Percentiles rank a stretch among this genome's conserved stretches.
These are phyloP conservation scores for Paramyrothecium roridum DNA, from an alignment of 2,329 filamentous ascomycete species.

Conservation along the genomic window DNA sequence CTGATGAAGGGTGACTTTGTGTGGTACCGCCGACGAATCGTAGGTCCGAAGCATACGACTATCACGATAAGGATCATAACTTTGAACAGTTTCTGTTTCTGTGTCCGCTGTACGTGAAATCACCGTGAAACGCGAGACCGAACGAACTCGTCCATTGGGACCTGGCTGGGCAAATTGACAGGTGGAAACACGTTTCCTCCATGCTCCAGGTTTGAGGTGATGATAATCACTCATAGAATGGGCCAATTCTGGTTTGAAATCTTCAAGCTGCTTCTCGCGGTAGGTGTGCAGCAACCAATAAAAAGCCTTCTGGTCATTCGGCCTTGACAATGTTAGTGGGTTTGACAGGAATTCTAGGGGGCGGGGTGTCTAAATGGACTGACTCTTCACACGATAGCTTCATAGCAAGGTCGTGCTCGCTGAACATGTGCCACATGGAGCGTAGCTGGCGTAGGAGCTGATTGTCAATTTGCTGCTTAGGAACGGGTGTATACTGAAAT, in stretches of 20 bases:
- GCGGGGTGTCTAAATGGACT: conserved; percentile 24
- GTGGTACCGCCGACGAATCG: conserved; percentile 52
- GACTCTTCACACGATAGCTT: conserved; percentile 66
- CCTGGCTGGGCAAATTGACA: conserved; percentile 52
- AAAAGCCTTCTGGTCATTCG: conserved; percentile 90
- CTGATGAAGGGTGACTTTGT: conserved; percentile 68
- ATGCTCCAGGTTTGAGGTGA: conserved; percentile 60
- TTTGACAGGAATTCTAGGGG: not conserved
- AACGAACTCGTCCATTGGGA: conserved; percentile 46
- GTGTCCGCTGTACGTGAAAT: conserved; percentile 59
- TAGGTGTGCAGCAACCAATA: conserved; percentile 83
- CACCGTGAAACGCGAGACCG: conserved; percentile 61
- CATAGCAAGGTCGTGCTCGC: conserved; percentile 66
- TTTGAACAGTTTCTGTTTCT: conserved; percentile 50
- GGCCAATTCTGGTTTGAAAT: conserved; percentile 77
- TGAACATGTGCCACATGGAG: conserved; percentile 86
- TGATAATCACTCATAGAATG: conserved; percentile 92
- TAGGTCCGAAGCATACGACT: conserved; percentile 47
- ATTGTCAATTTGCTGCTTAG: conserved; percentile 67
- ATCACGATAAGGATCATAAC: conserved; percentile 82
- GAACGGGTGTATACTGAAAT: conserved; percentile 54
- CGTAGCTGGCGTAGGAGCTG: conserved; percentile 83
- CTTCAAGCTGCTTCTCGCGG: conserved; percentile 78
- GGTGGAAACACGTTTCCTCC: conserved; percentile 60
- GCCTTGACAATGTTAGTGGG: conserved; percentile 42